These are phyloP conservation scores for Herpetomonas samuelpessoai DNA, from an alignment of 208 protist species.

Conservation along the genomic window DNA sequence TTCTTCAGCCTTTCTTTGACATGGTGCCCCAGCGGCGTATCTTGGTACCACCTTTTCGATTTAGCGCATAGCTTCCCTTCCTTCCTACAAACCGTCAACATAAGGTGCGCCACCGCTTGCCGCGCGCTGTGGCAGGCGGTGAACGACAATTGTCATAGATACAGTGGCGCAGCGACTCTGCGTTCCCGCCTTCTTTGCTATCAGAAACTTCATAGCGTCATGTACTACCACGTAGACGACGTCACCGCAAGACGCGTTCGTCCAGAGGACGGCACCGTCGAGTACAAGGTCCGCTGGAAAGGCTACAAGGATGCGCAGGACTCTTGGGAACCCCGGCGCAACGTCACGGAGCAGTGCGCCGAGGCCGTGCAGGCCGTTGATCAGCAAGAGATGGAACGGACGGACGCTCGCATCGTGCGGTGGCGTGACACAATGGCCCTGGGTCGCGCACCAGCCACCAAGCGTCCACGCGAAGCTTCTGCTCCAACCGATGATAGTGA, in stretches of 20 bases:
- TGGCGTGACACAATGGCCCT: slow-evolving; percentile 41
- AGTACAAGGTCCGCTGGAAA: slow-evolving; percentile 60
- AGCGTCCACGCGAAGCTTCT: too few relatives aligned
- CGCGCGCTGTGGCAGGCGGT: neutral
- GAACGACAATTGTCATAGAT: neutral
- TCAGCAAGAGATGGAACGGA: slow-evolving; percentile 32
- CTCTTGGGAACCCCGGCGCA: slow-evolving; percentile 63
- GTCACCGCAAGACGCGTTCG: slow-evolving; percentile 41
- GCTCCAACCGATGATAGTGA: too few relatives aligned
- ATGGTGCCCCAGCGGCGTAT: too few relatives aligned
- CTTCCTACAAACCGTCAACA: too few relatives aligned
- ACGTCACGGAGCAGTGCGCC: slow-evolving; percentile 32
- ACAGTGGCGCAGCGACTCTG: neutral
- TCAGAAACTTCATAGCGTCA: neutral
- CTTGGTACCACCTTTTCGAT: too few relatives aligned
- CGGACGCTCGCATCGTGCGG: slow-evolving; percentile 19
- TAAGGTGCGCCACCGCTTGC: too few relatives aligned
- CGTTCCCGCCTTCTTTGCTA: neutral
- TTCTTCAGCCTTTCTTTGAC: too few relatives aligned
- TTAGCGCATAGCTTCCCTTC: too few relatives aligned
- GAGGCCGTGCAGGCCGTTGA: slow-evolving; percentile 39
- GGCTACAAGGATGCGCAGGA: slow-evolving; percentile 17
- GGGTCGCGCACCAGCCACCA: too few relatives aligned
- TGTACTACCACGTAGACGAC: slow-evolving; percentile 34
- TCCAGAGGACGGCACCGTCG: slow-evolving; percentile 43